Evolutionary conservation across 306 rosid species (phyloP).

Genomic region (Albizia julibrissin): DNA sequence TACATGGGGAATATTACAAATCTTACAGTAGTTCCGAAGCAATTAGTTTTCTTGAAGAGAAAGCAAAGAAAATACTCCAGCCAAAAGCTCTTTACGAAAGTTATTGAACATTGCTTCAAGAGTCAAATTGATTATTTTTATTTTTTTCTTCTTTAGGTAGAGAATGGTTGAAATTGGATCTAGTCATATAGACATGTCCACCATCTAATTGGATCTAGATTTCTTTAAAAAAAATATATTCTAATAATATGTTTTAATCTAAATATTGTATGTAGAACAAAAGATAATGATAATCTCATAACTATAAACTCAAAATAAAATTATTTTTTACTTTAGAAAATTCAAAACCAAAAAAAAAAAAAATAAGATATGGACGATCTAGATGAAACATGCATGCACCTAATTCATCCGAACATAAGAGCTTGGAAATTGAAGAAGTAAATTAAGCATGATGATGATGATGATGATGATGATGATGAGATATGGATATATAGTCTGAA

Average conservation of each 20-base stretch:
- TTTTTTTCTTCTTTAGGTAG: background rate
- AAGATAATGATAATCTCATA: background rate
- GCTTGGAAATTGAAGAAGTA: slow-evolving; percentile 33
- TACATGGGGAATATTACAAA: background rate
- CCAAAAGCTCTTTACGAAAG: background rate
- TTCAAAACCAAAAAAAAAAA: background rate
- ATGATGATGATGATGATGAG: background rate
- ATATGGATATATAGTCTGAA: slow-evolving; percentile 28
- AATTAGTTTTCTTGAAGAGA: background rate
- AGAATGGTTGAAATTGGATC: background rate
- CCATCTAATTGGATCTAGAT: background rate
- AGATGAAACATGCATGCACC: background rate
- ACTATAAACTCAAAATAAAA: background rate
- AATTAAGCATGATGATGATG: background rate
- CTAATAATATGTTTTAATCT: no score
- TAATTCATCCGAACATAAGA: slow-evolving; percentile 8
- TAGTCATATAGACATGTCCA: background rate
- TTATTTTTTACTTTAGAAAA: background rate
- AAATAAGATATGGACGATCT: background rate
- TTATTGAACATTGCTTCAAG: slow-evolving; percentile 28
- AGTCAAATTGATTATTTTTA: slow-evolving; percentile 5
- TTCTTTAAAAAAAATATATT: background rate
- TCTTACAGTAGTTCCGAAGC: background rate
- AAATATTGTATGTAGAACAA: background rate
- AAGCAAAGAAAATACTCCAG: background rate